Base-by-base conservation (phyloP, 2,329 filamentous ascomycete genomes). In the Penicillium sp. region DNA sequence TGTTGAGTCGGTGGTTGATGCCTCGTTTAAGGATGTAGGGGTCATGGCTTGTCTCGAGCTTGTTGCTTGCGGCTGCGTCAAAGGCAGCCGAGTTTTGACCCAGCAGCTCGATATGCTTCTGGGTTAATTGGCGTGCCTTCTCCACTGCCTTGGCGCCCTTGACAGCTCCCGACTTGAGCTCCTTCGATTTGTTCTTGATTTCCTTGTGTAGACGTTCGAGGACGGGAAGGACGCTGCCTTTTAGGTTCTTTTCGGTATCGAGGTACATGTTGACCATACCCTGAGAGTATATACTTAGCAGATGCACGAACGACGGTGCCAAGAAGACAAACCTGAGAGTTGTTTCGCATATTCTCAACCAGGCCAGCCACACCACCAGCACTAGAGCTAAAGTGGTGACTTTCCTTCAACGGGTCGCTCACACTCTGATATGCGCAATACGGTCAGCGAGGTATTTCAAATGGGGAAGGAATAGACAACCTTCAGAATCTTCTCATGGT, bases 181-280 rank as follows among this genome's bases (percentile, higher is more conserved):
- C 89, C 72, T 96, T 96, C 47, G 79, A 75, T 72, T 96, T 96
- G 70, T 84, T 81, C 76, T 96, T 98, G 73, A 98, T 92, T 64
- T 96, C 92, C 62, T 86, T 82, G 70, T 96, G 89, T 32, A 98
- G 74, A 35, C 88, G 84, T 55, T 93, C 86, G 59, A 98, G 82
- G 47, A 90, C 82, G 25, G 90, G 92, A 13, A 95, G 74, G 18
- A 96, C 84, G 10, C 82, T 81, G 42, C 81, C 82, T 67, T 90
- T 94, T 51, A 98, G 75, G 52, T 80, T 85, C 72, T 92, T 92
- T 54, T 92, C 88, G 4, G 89, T 95, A 64, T 96, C 90, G 54
- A 82, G 70, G 64, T 95, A 90, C 59, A 85, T 82, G 65, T 92
- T 94, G 56, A 88, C 79, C 56, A 96, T 77, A 30, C 83, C 85